These are phyloP conservation scores for Coemansia sp. DNA, from an alignment of 192 early-diverging fungal species.

Conservation along the genomic window DNA sequence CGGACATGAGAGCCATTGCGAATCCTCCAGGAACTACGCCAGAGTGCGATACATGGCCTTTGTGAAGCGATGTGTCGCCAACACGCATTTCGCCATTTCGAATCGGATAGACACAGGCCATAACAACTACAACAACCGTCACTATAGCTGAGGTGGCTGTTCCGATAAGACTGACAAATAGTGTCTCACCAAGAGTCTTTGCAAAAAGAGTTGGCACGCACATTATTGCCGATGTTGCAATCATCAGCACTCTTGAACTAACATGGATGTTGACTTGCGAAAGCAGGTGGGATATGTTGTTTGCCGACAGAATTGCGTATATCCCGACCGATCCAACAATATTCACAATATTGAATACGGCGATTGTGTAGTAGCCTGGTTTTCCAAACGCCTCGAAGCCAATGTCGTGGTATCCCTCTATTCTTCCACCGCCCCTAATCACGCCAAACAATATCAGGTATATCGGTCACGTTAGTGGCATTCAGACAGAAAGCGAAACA, in stretches of 20 bases:
- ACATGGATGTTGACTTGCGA: conserved; percentile 32
- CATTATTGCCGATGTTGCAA: conserved; percentile 56
- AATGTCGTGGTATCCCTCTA: conserved; percentile 43
- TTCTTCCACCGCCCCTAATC: conserved; percentile 43
- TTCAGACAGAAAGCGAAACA: neutral
- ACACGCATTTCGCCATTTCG: conserved; percentile 29
- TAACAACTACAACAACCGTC: conserved; percentile 56
- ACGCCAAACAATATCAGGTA: neutral
- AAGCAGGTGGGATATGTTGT: conserved; percentile 39
- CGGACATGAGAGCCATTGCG: conserved; percentile 64
- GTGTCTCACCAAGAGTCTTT: conserved; percentile 73
- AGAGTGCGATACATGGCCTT: conserved; percentile 15
- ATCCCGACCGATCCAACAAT: conserved; percentile 48
- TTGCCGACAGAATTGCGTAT: conserved; percentile 40
- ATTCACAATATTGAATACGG: conserved; percentile 44
- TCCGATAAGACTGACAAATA: conserved; percentile 65
- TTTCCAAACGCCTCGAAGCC: conserved; percentile 44
- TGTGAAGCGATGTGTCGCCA: conserved; percentile 19
- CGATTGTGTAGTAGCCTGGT: conserved; percentile 38
- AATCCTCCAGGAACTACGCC: conserved; percentile 48
- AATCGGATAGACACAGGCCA: conserved; percentile 46
- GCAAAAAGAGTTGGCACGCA: conserved; percentile 64
- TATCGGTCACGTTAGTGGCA: neutral
- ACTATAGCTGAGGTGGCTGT: conserved; percentile 64
- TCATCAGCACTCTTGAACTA: conserved; percentile 33